Percentiles rank a stretch among this genome's conserved stretches.
Evolutionary conservation across 1,284 basidiomycete species (phyloP).

Genomic region (Puccinia brachypodii): DNA sequence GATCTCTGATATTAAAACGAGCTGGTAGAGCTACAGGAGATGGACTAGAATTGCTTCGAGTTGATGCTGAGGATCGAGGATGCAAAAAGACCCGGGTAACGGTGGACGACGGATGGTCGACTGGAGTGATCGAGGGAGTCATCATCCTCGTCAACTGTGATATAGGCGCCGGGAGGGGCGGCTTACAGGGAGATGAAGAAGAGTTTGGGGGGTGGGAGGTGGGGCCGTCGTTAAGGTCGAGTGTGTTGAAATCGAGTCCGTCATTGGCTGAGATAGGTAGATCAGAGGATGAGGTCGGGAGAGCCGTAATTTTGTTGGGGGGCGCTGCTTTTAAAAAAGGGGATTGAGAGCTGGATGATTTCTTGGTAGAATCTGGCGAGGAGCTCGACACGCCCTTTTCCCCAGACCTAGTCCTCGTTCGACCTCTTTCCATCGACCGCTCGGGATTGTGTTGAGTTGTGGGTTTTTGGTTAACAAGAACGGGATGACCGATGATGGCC

Average conservation of each 20-base stretch:
- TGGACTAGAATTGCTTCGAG: slow-evolving; percentile 45
- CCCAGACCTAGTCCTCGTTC: slow-evolving; percentile 44
- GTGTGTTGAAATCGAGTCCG: neutral
- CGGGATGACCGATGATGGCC: slow-evolving; percentile 47
- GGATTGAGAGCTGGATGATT: slow-evolving; percentile 21
- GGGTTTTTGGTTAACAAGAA: slow-evolving; percentile 24
- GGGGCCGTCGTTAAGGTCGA: neutral
- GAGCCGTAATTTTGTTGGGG: neutral
- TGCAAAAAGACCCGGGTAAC: slow-evolving; percentile 9
- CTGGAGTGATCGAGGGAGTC: slow-evolving; percentile 36
- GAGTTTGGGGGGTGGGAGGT: slow-evolving; percentile 9
- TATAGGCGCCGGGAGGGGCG: slow-evolving; percentile 20
- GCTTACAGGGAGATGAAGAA: slow-evolving; percentile 22
- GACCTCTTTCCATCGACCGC: slow-evolving; percentile 34
- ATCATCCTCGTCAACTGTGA: slow-evolving; percentile 47
- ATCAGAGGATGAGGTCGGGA: neutral
- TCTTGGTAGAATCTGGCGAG: neutral
- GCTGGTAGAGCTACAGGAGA: slow-evolving; percentile 30
- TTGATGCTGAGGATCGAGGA: slow-evolving; percentile 1
- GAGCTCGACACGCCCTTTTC: neutral
- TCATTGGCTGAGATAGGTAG: neutral
- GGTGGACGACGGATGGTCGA: slow-evolving; percentile 13
- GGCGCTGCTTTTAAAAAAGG: neutral
- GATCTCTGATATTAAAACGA: neutral
- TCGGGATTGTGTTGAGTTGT: slow-evolving; percentile 4